Conservation (phyloP, 1,284 basidiomycete genomes). For the Peniophora sp. region DNA sequence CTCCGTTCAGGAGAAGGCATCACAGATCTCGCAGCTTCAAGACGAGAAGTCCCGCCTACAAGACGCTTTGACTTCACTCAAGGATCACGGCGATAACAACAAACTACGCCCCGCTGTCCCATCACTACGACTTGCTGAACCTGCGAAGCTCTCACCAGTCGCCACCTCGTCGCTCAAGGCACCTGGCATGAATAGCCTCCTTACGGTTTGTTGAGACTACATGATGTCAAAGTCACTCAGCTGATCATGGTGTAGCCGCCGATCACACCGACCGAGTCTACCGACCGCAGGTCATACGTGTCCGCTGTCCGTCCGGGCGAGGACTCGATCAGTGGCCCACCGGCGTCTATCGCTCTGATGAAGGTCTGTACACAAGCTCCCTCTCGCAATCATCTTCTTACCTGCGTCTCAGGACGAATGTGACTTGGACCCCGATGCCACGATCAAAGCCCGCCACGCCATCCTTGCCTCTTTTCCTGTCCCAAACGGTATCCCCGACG, state of each 20-base stretch:
- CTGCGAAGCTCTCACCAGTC: neutral
- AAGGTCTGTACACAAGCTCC: no score
- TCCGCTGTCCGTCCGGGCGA: no score
- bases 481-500: slow-evolving; percentile 52
- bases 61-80: slow-evolving; percentile 14
- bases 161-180: neutral
- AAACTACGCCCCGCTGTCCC: neutral
- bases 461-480: slow-evolving; percentile 52
- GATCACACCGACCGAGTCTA: no score
- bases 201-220: neutral
- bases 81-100: neutral
- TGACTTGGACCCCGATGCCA: neutral
- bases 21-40: slow-evolving; percentile 40
- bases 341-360: no score
- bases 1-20: slow-evolving; percentile 52
- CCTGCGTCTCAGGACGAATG: slow-evolving; percentile 4
- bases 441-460: slow-evolving; percentile 44
- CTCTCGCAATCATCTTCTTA: neutral
- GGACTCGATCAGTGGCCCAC: no score
- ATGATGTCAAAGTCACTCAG: no score
- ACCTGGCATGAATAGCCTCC: neutral
- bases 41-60: slow-evolving; percentile 26
- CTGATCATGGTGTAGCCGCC: no score
- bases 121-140: neutral
- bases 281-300: no score